These are phyloP conservation scores for Baorangia bicolor DNA, from an alignment of 768 basidiomycete genomes.

Conservation along the genomic window DNA sequence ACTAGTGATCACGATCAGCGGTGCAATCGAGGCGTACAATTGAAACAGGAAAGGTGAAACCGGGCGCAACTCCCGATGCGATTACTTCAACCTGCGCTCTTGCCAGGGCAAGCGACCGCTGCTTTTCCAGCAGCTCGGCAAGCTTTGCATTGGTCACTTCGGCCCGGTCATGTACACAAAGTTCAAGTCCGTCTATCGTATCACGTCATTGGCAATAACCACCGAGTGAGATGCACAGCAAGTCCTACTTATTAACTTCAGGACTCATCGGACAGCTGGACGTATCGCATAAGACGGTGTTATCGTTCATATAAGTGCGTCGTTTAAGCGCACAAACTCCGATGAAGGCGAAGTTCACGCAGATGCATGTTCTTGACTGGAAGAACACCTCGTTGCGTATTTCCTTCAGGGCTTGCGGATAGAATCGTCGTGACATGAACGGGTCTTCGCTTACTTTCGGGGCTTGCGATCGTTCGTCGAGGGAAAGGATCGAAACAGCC, in stretches of 20 bases:
- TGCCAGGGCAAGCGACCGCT: slow-evolving; percentile 14
- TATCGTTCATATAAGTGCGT: slow-evolving; percentile 20
- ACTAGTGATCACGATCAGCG: slow-evolving; percentile 19
- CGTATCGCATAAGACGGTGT: slow-evolving; percentile 19
- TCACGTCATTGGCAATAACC: slow-evolving; percentile 32
- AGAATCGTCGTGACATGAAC: slow-evolving; percentile 7
- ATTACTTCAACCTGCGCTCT: slow-evolving; percentile 7
- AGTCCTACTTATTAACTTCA: slow-evolving; percentile 9
- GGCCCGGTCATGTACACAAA: slow-evolving; percentile 21
- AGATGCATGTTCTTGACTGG: slow-evolving; percentile 4
- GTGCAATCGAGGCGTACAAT: slow-evolving; percentile 3
- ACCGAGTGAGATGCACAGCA: slow-evolving; percentile 17
- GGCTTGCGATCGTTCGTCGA: slow-evolving; percentile 11
- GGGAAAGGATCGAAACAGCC: slow-evolving; percentile 4
- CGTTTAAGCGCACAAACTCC: slow-evolving; percentile 22
- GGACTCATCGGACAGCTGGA: slow-evolving; percentile 16
- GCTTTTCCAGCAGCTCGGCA: slow-evolving; percentile 11
- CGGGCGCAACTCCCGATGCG: slow-evolving; percentile 12
- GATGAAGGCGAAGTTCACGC: slow-evolving; percentile 8
- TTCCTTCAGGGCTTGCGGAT: background rate
- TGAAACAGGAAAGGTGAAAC: slow-evolving; percentile 5
- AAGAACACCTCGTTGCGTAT: slow-evolving; percentile 11
- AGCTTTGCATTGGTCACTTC: slow-evolving; percentile 9
- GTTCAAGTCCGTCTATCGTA: slow-evolving; percentile 25
- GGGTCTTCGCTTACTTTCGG: background rate